phyloP scores from a whole-genome alignment of 1,284 basidiomycete genomes.

The Agroathelia rolfsii region DNA sequence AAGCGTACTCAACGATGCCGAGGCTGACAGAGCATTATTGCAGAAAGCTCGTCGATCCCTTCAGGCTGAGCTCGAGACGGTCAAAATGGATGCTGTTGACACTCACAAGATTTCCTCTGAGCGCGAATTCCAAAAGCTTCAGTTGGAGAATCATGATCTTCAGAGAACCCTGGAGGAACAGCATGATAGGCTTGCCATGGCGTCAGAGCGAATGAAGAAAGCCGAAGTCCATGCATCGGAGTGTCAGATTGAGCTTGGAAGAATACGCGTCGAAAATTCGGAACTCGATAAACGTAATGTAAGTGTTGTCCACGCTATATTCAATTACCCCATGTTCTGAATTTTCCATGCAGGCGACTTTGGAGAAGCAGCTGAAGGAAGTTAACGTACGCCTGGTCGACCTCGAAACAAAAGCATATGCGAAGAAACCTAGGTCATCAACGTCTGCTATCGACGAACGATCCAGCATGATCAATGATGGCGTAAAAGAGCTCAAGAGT shows the following conservation, averaged over 20 bases:
- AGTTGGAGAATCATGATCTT: slow-evolving; percentile 72
- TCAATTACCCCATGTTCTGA: slow-evolving; percentile 5
- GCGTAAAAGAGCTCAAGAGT: slow-evolving; percentile 62
- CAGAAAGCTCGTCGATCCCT: slow-evolving; percentile 77
- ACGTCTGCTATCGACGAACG: slow-evolving; percentile 43
- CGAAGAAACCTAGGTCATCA: slow-evolving; percentile 50
- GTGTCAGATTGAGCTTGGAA: slow-evolving; percentile 65
- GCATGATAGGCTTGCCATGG: slow-evolving; percentile 60
- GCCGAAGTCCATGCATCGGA: slow-evolving; percentile 69
- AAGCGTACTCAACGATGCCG: slow-evolving; percentile 71
- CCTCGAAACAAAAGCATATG: slow-evolving; percentile 68
- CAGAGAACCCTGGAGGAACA: slow-evolving; percentile 74
- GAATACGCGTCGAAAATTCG: slow-evolving; percentile 67
- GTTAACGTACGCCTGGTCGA: slow-evolving; percentile 74
- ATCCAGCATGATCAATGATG: slow-evolving; percentile 54
- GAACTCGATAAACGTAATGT: slow-evolving; percentile 73
- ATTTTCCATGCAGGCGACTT: slow-evolving; percentile 42
- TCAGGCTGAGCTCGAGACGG: slow-evolving; percentile 70
- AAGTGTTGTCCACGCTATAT: slow-evolving; percentile 18
- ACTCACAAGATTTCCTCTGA: slow-evolving; percentile 63
- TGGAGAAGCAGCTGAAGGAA: slow-evolving; percentile 79
- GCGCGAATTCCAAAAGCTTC: slow-evolving; percentile 63
- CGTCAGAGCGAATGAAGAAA: slow-evolving; percentile 71
- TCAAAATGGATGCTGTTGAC: slow-evolving; percentile 68
- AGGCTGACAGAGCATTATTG: slow-evolving; percentile 68